phyloP scores from a whole-genome alignment of 2,329 filamentous ascomycete genomes.

The Herpotrichia juniperi region DNA sequence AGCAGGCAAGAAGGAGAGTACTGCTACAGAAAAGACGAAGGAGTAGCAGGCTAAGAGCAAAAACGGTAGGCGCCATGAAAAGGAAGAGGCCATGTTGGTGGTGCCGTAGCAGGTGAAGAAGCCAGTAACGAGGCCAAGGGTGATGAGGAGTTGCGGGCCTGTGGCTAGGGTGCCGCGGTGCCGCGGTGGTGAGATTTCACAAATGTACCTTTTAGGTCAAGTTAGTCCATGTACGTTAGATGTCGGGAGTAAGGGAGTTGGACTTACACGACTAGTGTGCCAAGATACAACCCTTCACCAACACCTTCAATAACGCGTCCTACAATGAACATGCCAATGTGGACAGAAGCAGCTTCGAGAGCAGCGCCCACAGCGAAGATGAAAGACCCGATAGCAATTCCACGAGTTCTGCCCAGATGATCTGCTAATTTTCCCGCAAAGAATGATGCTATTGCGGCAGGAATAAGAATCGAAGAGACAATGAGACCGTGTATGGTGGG shows the following conservation, averaged over 20 bases:
- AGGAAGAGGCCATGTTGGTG: constrained; percentile 48
- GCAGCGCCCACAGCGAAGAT: constrained; percentile 61
- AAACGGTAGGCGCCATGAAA: constrained; percentile 65
- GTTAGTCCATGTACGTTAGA: background rate
- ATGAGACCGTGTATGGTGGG: constrained; percentile 62
- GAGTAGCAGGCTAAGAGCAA: constrained; percentile 52
- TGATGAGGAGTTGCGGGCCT: constrained; percentile 60
- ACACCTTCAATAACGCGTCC: constrained; percentile 56
- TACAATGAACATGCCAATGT: constrained; percentile 52
- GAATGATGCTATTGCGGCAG: constrained; percentile 60
- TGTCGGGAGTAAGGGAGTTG: background rate
- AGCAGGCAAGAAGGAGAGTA: constrained; percentile 11
- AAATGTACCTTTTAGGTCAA: constrained; percentile 54
- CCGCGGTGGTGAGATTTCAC: constrained; percentile 63
- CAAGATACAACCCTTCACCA: constrained; percentile 60
- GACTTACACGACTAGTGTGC: constrained; percentile 59
- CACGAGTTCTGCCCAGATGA: constrained; percentile 56
- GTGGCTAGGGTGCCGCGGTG: constrained; percentile 59
- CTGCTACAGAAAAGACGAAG: constrained; percentile 7
- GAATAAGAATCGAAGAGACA: constrained; percentile 65
- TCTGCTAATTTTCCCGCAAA: constrained; percentile 65
- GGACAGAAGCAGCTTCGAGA: constrained; percentile 49
- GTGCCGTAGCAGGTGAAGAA: constrained; percentile 68
- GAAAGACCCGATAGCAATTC: constrained; percentile 57
- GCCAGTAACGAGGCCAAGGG: constrained; percentile 58